A percentile compares a stretch with the other conserved stretches of the same genome.
These are phyloP conservation scores for Niebla homalea DNA, from an alignment of 495 filamentous ascomycete genomes.

Conservation along the genomic window DNA sequence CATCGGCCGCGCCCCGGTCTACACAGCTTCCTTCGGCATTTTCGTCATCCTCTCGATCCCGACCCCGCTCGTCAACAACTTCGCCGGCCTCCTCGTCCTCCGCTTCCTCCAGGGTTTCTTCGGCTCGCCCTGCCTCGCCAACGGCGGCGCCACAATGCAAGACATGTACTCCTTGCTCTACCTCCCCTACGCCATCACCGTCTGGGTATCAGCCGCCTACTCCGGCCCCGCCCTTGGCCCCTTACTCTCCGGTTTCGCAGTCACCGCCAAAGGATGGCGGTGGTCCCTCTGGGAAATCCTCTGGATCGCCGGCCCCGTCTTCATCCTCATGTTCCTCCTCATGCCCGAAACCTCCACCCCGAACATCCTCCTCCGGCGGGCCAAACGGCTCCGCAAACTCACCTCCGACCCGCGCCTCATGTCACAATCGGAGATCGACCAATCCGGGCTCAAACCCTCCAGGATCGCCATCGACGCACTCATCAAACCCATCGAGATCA, in stretches of 20 bases:
- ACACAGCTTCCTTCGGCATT: conserved; percentile 31
- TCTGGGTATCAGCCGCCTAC: conserved; percentile 37
- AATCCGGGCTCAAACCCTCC: conserved; percentile 32
- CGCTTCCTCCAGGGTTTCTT: conserved; percentile 42
- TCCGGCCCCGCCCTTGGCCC: conserved; percentile 44
- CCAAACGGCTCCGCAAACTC: conserved; percentile 36
- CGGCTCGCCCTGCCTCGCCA: conserved; percentile 38
- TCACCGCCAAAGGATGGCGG: conserved; percentile 42
- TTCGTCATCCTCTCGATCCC: conserved; percentile 41
- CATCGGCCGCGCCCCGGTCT: conserved; percentile 37
- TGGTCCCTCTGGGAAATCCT: conserved; percentile 41
- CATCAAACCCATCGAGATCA: conserved; percentile 47
- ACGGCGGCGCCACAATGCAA: conserved; percentile 39
- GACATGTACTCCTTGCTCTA: conserved; percentile 42
- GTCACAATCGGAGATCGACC: conserved; percentile 39
- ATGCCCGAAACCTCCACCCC: conserved; percentile 44
- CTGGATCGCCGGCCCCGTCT: conserved; percentile 32
- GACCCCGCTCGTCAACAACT: conserved; percentile 33
- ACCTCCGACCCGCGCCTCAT: conserved; percentile 28
- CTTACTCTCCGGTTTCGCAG: conserved; percentile 50
- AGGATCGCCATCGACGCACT: conserved; percentile 43
- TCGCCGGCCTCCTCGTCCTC: conserved; percentile 39
- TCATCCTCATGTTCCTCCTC: conserved; percentile 37
- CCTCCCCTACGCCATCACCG: conserved; percentile 39
- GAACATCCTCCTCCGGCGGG: conserved; percentile 46